These are phyloP conservation scores for Wickerhamiella dianesei DNA, from an alignment of 805 yeast genomes.

Conservation along the genomic window DNA sequence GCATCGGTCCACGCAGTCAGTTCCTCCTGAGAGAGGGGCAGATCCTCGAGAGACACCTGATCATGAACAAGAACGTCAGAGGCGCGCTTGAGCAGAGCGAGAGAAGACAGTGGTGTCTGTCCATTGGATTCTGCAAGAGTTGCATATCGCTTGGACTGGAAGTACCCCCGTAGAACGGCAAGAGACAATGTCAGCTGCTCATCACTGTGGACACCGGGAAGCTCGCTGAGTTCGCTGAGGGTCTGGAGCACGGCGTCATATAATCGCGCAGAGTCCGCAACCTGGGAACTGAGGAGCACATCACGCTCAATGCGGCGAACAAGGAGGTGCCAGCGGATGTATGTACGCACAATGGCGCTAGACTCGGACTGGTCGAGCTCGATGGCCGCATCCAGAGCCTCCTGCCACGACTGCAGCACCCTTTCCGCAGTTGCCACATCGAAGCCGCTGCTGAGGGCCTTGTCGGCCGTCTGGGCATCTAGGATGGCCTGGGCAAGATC, in stretches of 20 bases:
- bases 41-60: constrained; percentile 15
- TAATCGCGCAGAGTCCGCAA: constrained; percentile 31
- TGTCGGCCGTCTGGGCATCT: constrained; percentile 20
- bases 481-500: constrained; percentile 43
- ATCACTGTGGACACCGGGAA: constrained; percentile 88
- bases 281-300: constrained; percentile 27
- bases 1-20: constrained; percentile 4
- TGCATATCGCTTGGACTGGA: constrained; percentile 31
- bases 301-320: constrained; percentile 66
- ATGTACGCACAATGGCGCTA: constrained; percentile 32
- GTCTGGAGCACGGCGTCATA: constrained; percentile 40
- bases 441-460: constrained; percentile 7
- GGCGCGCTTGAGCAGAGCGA: constrained; percentile 21
- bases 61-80: constrained; percentile 4
- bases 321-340: constrained; percentile 52
- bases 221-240: constrained; percentile 47
- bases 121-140: constrained; percentile 30
- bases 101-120: constrained; percentile 16
- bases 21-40: constrained; percentile 12
- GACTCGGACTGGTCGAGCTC: constrained; percentile 11
- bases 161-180: constrained; percentile 35
- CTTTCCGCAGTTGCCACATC: constrained; percentile 36
- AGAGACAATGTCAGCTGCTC: constrained; percentile 50
- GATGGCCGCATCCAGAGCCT: constrained; percentile 47
- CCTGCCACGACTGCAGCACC: constrained; percentile 53